These are phyloP conservation scores for Fusarium continuum DNA, from an alignment of 2,329 filamentous ascomycete genomes.

Conservation along the genomic window DNA sequence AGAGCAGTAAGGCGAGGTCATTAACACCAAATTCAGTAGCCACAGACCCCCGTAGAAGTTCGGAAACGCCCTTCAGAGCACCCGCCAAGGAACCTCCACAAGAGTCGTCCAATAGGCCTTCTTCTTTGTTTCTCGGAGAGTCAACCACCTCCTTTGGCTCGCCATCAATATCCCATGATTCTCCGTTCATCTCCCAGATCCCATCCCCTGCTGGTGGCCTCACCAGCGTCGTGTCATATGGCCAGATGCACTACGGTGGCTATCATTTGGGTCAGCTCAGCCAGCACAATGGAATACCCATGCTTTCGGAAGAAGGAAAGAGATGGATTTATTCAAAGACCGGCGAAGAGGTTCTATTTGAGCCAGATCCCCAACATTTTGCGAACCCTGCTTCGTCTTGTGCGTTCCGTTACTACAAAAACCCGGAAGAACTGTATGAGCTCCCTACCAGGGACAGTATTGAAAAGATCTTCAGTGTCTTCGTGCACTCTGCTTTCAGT, in stretches of 20 bases:
- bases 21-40: constrained; percentile 5
- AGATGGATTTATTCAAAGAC: constrained; percentile 34
- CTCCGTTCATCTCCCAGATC: not conserved
- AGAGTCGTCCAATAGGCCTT: not conserved
- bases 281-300: constrained; percentile 37
- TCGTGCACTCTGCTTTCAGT: constrained; percentile 48
- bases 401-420: not conserved
- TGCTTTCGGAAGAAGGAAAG: constrained; percentile 34
- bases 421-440: constrained; percentile 8
- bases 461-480: constrained; percentile 37
- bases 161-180: not conserved
- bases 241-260: constrained; percentile 39
- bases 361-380: not conserved
- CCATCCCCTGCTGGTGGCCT: constrained; percentile 9
- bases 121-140: constrained; percentile 8
- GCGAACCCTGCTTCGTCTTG: not conserved
- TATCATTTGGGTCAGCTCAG: constrained; percentile 39
- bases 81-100: not conserved
- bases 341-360: constrained; percentile 16
- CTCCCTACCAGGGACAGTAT: constrained; percentile 42
- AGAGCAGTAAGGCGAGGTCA: not conserved
- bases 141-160: constrained; percentile 10
- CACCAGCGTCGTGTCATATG: constrained; percentile 29
- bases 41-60: not conserved
- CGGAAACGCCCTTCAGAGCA: not conserved